phyloP scores from a whole-genome alignment of 352 stramenopile species.

The Blastocystis hominis region DNA sequence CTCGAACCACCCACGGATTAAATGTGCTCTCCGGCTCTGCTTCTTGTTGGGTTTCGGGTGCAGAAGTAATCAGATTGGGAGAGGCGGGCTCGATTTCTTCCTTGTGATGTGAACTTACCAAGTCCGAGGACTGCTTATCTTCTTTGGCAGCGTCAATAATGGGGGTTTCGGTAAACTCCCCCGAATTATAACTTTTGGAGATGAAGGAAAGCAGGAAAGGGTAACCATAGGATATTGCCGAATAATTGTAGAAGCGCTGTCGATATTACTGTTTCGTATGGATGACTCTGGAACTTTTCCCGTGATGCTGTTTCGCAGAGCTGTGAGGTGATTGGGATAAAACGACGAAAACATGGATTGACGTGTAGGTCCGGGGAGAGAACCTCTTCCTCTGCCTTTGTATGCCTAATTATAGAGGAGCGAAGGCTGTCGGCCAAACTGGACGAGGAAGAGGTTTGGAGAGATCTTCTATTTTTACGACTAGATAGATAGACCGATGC shows the following conservation, averaged over 20 bases:
- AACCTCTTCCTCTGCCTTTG: constrained; percentile 11
- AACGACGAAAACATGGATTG: background rate
- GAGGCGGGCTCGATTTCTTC: background rate
- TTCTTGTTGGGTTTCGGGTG: background rate
- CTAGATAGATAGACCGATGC: background rate
- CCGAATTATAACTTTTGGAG: background rate
- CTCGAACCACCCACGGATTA: background rate
- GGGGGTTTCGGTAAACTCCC: background rate
- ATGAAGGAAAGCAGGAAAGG: background rate
- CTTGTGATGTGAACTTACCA: background rate
- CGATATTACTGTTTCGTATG: background rate
- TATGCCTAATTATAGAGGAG: constrained; percentile 20
- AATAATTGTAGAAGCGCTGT: background rate
- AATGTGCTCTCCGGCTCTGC: background rate
- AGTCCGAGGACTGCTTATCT: background rate
- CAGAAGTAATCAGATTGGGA: background rate
- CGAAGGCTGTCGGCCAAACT: constrained; percentile 2
- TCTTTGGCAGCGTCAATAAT: constrained; percentile 18
- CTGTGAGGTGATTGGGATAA: background rate
- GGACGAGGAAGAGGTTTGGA: background rate
- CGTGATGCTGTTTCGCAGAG: background rate
- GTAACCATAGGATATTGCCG: constrained; percentile 13
- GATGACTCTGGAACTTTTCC: background rate
- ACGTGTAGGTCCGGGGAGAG: constrained; percentile 5
- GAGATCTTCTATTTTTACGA: background rate